Percentiles rank a stretch among this genome's conserved stretches.
phyloP scores from a whole-genome alignment of 495 filamentous ascomycete species.

The Schizothecium vesticola region DNA sequence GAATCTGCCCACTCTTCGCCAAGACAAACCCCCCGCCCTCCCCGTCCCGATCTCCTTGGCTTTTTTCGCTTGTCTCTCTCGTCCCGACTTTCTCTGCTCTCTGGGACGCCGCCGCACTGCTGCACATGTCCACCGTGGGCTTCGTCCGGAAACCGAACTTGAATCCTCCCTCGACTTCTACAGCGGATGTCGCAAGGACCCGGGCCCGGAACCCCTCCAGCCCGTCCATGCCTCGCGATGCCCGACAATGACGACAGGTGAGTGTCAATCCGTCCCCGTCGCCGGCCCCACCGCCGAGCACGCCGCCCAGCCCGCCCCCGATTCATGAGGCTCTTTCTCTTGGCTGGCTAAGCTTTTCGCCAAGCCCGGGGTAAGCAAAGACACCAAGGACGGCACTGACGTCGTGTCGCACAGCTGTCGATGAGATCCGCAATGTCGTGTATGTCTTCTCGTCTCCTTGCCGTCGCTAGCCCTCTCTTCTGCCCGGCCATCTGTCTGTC shows the following conservation, averaged over 20 bases:
- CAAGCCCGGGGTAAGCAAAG: constrained; percentile 29
- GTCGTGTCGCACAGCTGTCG: constrained; percentile 33
- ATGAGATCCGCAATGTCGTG: constrained; percentile 39
- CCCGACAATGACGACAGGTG: constrained; percentile 28
- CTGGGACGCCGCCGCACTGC: background rate
- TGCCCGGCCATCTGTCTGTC: background rate
- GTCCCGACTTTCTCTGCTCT: background rate
- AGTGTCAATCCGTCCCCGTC: constrained; percentile 7
- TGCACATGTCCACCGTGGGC: background rate
- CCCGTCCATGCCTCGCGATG: constrained; percentile 21
- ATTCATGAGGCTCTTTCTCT: constrained; percentile 18
- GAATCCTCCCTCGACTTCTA: background rate
- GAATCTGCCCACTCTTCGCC: constrained; percentile 19
- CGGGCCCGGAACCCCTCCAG: background rate
- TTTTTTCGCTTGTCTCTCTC: constrained; percentile 10
- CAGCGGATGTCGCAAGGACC: constrained; percentile 12
- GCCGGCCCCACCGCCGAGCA: background rate
- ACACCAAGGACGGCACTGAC: constrained; percentile 7
- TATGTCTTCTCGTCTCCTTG: constrained; percentile 16
- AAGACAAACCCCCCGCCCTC: constrained; percentile 19
- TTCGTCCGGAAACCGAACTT: background rate
- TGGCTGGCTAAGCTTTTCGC: constrained; percentile 34
- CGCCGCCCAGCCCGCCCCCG: constrained; percentile 14
- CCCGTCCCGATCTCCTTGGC: constrained; percentile 10
- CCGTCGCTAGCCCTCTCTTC: background rate